These are phyloP conservation scores for Halenospora varia DNA, from an alignment of 495 filamentous ascomycete genomes.

Conservation along the genomic window DNA sequence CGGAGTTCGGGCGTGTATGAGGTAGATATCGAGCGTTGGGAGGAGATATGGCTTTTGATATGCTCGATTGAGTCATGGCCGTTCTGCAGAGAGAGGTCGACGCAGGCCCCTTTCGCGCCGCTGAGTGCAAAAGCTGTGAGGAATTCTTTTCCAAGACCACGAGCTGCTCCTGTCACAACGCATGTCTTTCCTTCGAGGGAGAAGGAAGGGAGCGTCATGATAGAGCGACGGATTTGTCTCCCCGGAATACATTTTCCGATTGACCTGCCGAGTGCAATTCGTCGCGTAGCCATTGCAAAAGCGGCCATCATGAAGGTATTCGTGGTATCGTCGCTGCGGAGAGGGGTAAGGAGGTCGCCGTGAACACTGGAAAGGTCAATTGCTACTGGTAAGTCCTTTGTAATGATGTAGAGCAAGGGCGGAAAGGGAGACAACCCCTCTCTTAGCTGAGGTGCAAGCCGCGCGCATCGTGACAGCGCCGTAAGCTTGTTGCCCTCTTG, in stretches of 20 bases:
- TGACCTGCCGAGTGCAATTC: background rate
- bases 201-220: conserved; percentile 24
- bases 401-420: background rate
- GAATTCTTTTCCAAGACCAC: conserved; percentile 28
- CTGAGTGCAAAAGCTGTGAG: conserved; percentile 27
- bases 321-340: conserved; percentile 2
- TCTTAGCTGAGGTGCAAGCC: background rate
- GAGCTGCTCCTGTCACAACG: conserved; percentile 26
- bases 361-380: background rate
- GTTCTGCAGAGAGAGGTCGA: conserved; percentile 22
- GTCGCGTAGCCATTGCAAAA: background rate
- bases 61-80: conserved; percentile 17
- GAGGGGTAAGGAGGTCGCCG: background rate
- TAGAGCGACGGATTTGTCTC: background rate
- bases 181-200: conserved; percentile 30
- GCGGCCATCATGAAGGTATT: background rate
- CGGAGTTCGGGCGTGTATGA: conserved; percentile 16
- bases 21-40: background rate
- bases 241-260: background rate
- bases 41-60: conserved; percentile 14
- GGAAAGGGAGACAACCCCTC: background rate
- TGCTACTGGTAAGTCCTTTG: background rate
- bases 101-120: conserved; percentile 23
- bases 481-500: too few species aligned
- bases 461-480: too few species aligned